phyloP scores from a whole-genome alignment of 192 early-diverging fungal species.

The Spinellus fusiger region DNA sequence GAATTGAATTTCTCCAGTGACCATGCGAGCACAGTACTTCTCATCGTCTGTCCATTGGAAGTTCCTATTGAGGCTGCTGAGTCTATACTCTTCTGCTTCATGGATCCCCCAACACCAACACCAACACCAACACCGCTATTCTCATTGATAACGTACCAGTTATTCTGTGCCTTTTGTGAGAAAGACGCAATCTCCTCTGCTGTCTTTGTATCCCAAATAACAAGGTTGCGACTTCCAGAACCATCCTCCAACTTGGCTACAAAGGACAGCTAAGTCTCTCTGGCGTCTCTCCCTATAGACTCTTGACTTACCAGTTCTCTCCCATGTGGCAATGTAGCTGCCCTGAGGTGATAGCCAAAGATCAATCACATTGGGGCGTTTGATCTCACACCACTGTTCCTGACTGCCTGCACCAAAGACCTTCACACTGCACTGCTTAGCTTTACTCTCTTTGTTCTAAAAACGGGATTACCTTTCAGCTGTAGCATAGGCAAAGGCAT shows the following conservation, averaged over 20 bases:
- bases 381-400: conserved; percentile 57
- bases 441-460: conserved; percentile 3
- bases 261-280: conserved; percentile 1
- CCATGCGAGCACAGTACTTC: conserved; percentile 76
- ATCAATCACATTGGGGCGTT: conserved; percentile 66
- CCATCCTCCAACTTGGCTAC: conserved; percentile 67
- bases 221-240: conserved; percentile 69
- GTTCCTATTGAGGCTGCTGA: conserved; percentile 65
- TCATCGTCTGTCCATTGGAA: conserved; percentile 95
- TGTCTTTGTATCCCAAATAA: conserved; percentile 71
- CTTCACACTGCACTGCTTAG: conserved; percentile 48
- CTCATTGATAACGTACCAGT: no score
- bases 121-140: background rate
- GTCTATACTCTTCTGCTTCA: background rate
- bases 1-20: conserved; percentile 85
- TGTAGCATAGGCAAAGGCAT: conserved; percentile 60
- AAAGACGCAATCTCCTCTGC: conserved; percentile 68
- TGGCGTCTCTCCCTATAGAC: no score
- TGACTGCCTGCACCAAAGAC: conserved; percentile 65
- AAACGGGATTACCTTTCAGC: conserved; percentile 59
- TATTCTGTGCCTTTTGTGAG: conserved; percentile 73
- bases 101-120: background rate
- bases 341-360: conserved; percentile 88
- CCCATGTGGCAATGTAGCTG: conserved; percentile 87
- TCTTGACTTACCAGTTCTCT: conserved; percentile 63